A percentile compares a stretch with the other conserved stretches of the same genome.
Evolutionary conservation across 495 filamentous ascomycete species (phyloP).

Genomic region (Penicillium manginii): DNA sequence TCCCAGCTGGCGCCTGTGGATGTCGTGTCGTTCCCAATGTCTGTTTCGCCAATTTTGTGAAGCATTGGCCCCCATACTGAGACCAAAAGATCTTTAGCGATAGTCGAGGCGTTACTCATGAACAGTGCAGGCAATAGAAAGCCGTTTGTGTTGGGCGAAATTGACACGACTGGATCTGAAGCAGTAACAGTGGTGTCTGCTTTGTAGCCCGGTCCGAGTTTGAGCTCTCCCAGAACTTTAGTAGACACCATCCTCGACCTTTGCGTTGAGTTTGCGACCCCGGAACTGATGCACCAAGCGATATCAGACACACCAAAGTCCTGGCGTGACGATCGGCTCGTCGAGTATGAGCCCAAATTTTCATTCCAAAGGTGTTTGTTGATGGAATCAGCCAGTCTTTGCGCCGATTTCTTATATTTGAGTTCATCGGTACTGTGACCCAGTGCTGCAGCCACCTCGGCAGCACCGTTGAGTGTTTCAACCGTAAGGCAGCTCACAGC

Average conservation of each 20-base stretch:
- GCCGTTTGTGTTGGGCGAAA: conserved; percentile 13
- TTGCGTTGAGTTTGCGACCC: conserved; percentile 4
- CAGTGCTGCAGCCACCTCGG: neutral
- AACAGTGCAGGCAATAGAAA: conserved; percentile 13
- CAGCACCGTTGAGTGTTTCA: neutral
- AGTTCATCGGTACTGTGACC: neutral
- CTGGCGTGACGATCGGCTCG: neutral
- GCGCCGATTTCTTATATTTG: neutral
- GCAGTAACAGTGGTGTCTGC: conserved; percentile 1
- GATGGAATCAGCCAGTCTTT: neutral
- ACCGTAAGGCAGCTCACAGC: conserved; percentile 6
- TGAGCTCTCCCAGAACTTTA: neutral
- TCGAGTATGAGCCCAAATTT: neutral
- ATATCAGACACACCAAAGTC: conserved; percentile 1
- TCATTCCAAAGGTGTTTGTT: conserved; percentile 8
- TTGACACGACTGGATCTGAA: neutral
- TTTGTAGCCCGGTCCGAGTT: conserved; percentile 11
- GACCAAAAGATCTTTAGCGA: neutral
- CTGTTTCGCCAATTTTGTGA: neutral
- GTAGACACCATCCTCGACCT: neutral
- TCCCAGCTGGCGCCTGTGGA: conserved; percentile 42
- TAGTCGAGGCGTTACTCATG: neutral
- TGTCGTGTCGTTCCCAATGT: neutral
- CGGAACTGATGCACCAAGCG: conserved; percentile 7
- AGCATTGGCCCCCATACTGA: conserved; percentile 11